Conservation (phyloP, 768 basidiomycete genomes). For the Xanthoconium purpureum region DNA sequence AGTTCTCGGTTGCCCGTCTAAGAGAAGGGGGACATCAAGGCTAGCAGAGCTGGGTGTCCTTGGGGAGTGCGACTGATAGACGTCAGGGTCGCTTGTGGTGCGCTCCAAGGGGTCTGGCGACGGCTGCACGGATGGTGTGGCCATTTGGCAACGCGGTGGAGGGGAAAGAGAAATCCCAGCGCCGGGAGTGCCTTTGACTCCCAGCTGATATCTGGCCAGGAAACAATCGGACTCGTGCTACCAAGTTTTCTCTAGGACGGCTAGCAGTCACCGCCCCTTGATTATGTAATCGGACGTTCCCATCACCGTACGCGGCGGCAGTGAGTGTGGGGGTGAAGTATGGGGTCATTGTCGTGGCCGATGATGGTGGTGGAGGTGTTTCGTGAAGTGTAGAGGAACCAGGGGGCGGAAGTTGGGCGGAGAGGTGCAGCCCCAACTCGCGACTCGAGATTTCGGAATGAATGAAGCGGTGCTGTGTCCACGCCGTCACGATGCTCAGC, state of each 20-base stretch:
- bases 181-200: background rate
- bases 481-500: no score
- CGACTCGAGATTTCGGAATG: no score
- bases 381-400: no score
- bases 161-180: background rate
- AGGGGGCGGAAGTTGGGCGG: no score
- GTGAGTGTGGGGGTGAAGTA: no score
- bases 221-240: background rate
- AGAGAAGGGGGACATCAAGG: slow-evolving; percentile 32
- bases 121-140: slow-evolving; percentile 41
- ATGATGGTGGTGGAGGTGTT: no score
- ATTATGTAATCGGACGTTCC: slow-evolving; percentile 12
- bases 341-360: no score
- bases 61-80: slow-evolving; percentile 1
- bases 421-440: no score
- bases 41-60: slow-evolving; percentile 26
- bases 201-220: no score
- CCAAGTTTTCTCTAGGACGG: background rate
- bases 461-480: no score
- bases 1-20: slow-evolving; percentile 10
- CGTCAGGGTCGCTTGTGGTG: slow-evolving; percentile 9
- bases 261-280: background rate
- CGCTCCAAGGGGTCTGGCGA: background rate
- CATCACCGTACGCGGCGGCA: background rate
- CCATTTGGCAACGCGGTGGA: slow-evolving; percentile 16